phyloP scores from a whole-genome alignment of 371 early-diverging fungal species.

The Zopfochytrium polystomum region DNA sequence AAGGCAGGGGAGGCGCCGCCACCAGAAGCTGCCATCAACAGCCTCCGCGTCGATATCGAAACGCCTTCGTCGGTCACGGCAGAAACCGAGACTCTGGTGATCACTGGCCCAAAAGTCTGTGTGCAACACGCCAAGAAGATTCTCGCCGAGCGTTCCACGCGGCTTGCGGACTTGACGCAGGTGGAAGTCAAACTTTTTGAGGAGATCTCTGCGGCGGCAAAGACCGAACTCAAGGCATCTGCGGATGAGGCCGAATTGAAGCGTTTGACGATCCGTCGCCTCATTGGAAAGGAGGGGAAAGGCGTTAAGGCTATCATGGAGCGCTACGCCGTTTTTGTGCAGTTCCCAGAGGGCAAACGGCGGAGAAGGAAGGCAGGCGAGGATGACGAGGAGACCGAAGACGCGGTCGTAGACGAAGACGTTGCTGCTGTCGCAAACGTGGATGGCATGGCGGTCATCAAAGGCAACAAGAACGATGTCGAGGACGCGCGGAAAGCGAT shows the following conservation, averaged over 20 bases:
- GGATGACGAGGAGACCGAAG: too few species aligned
- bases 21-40: constrained; percentile 18
- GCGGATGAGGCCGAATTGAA: constrained; percentile 32
- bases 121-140: constrained; percentile 39
- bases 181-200: constrained; percentile 43
- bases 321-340: constrained; percentile 73
- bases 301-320: constrained; percentile 75
- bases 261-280: constrained; percentile 64
- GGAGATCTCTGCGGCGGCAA: constrained; percentile 27
- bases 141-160: constrained; percentile 33
- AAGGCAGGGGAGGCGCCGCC: constrained; percentile 6
- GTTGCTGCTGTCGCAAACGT: constrained; percentile 36
- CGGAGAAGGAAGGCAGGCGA: constrained; percentile 17
- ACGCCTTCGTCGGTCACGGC: constrained; percentile 22
- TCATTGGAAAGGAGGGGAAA: constrained; percentile 87
- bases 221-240: constrained; percentile 22
- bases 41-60: background rate
- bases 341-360: constrained; percentile 58
- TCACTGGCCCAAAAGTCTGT: constrained; percentile 45
- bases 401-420: constrained; percentile 35
- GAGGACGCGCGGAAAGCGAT: constrained; percentile 73
- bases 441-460: constrained; percentile 62
- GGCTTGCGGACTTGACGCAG: constrained; percentile 37
- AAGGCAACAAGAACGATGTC: constrained; percentile 77
- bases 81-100: constrained; percentile 29